Evolutionary conservation across 305 asterid species (phyloP).

Genomic region (Stenogyne calaminthoides): DNA sequence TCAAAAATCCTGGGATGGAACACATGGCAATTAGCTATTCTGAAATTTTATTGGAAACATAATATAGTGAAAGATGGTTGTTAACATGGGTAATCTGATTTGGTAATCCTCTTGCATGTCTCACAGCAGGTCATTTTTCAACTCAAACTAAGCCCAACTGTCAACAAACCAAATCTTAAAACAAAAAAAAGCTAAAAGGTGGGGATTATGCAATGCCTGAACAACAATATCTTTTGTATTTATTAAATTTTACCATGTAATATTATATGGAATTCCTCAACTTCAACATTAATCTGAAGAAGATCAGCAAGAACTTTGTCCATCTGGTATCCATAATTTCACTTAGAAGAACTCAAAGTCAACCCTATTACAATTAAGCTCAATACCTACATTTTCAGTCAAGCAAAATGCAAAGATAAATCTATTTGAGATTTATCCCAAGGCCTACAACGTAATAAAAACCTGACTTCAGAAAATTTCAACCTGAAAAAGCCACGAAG

Average conservation of each 20-base stretch:
- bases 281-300: neutral
- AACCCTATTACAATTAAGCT: neutral
- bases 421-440: neutral
- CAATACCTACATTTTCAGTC: neutral
- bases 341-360: conserved; percentile 3
- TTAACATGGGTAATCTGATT: neutral
- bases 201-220: neutral
- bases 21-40: neutral
- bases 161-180: neutral
- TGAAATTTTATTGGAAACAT: neutral
- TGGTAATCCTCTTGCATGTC: neutral
- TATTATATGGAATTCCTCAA: neutral
- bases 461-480: neutral
- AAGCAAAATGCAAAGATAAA: neutral
- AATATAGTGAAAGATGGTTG: neutral
- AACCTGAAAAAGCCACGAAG: neutral
- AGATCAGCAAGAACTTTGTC: conserved; percentile 3
- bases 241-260: neutral
- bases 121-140: neutral
- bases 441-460: neutral
- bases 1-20: neutral
- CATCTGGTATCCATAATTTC: neutral
- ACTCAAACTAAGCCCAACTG: neutral
- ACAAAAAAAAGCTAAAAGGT: neutral
- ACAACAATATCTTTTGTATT: neutral